Evolutionary conservation across 441 rosid species (phyloP).

Genomic region (Gossypium davidsonii): DNA sequence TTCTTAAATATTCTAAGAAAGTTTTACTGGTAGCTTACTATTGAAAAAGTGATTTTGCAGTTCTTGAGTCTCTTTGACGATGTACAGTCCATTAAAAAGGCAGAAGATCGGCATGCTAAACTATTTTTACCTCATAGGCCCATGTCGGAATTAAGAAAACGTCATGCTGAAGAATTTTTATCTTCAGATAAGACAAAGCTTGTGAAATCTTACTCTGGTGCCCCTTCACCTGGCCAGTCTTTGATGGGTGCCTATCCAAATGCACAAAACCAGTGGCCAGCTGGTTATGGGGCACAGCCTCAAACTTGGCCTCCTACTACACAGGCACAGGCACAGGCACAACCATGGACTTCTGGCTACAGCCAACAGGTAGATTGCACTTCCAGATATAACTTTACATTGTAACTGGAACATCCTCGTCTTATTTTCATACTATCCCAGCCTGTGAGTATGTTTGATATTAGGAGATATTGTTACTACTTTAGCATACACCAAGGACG

Average conservation of each 20-base stretch:
- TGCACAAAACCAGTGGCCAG: constrained; percentile 71
- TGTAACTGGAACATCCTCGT: background rate
- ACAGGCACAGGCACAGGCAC: constrained; percentile 33
- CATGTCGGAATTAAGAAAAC: constrained; percentile 64
- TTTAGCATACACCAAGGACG: too few relatives aligned
- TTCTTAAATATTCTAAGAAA: background rate
- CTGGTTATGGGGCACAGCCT: constrained; percentile 73
- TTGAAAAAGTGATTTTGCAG: constrained; percentile 36
- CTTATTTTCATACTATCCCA: background rate
- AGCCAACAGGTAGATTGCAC: constrained; percentile 52
- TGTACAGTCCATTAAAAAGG: constrained; percentile 51
- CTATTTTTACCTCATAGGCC: constrained; percentile 63
- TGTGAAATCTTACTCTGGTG: constrained; percentile 55
- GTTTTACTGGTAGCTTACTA: background rate
- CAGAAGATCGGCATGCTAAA: constrained; percentile 76
- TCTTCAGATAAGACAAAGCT: constrained; percentile 73
- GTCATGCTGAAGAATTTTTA: constrained; percentile 76
- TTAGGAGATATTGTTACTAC: too few relatives aligned
- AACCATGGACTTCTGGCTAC: constrained; percentile 69
- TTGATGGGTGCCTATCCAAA: constrained; percentile 65
- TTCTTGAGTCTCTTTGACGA: constrained; percentile 81
- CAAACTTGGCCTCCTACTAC: constrained; percentile 79
- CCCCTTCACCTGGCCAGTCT: constrained; percentile 52
- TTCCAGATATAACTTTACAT: background rate
- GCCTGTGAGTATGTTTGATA: background rate